Evolutionary conservation across 306 rosid genomes (phyloP).

Genomic region (Hippophae rhamnoides): DNA sequence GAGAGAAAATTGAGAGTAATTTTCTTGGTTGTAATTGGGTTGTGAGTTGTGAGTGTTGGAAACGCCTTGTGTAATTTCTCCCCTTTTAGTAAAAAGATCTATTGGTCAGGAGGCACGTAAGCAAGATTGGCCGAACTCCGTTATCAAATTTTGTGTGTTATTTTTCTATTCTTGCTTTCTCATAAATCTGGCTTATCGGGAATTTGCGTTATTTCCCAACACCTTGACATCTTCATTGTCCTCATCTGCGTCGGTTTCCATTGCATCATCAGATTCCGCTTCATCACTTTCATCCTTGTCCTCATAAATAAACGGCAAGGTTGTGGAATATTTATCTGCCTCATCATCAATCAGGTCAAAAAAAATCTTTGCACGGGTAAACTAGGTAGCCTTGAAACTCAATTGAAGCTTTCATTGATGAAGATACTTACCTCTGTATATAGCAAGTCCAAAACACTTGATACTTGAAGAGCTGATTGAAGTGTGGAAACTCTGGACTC

Average conservation of each 20-base stretch:
- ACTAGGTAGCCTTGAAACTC: too few relatives aligned
- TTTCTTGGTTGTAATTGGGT: too few relatives aligned
- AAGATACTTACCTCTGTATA: constrained; percentile 41
- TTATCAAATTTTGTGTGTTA: too few relatives aligned
- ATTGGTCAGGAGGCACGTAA: too few relatives aligned
- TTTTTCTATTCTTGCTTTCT: too few relatives aligned
- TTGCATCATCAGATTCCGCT: constrained; percentile 45
- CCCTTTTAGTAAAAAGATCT: too few relatives aligned
- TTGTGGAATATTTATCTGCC: constrained; percentile 31
- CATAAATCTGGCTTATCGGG: too few relatives aligned
- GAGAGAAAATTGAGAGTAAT: too few relatives aligned
- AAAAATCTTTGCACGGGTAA: background rate
- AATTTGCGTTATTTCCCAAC: too few relatives aligned
- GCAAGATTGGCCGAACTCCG: too few relatives aligned
- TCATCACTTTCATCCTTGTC: constrained; percentile 54
- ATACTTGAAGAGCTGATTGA: constrained; percentile 48
- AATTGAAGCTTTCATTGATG: background rate
- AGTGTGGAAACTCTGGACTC: constrained; percentile 70
- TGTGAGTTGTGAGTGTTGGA: too few relatives aligned
- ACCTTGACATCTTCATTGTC: constrained; percentile 24
- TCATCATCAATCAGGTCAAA: constrained; percentile 44
- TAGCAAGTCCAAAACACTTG: constrained; percentile 51
- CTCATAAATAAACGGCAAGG: constrained; percentile 44
- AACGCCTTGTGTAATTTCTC: too few relatives aligned
- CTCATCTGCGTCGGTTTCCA: constrained; percentile 53